A percentile compares a stretch with the other conserved stretches of the same genome.
Evolutionary conservation across 192 early-diverging fungal species (phyloP).

Genomic region (Rhizoclosmatium globosum): DNA sequence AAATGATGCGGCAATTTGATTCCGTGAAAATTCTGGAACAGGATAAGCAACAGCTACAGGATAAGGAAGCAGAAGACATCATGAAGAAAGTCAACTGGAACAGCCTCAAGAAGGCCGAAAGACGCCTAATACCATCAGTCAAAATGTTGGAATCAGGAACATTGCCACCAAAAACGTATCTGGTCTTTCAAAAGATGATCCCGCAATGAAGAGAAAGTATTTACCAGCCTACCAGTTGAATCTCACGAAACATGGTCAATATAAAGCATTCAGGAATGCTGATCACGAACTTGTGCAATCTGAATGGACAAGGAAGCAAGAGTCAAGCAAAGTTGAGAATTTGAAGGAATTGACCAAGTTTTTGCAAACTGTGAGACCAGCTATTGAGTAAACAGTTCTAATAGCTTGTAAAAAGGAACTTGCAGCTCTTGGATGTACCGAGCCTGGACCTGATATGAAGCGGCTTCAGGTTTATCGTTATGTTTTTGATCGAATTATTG

Average conservation of each 20-base stretch:
- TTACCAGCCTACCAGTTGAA: constrained; percentile 41
- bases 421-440: constrained; percentile 35
- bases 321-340: constrained; percentile 40
- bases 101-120: constrained; percentile 6
- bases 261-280: constrained; percentile 35
- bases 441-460: constrained; percentile 43
- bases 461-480: constrained; percentile 53
- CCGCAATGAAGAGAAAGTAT: constrained; percentile 27
- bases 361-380: constrained; percentile 36
- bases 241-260: constrained; percentile 45
- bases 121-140: constrained; percentile 3
- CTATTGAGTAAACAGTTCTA: background rate
- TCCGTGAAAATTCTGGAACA: constrained; percentile 38
- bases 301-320: constrained; percentile 34
- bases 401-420: constrained; percentile 40
- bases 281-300: constrained; percentile 41
- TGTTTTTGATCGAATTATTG: constrained; percentile 54
- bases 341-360: constrained; percentile 42
- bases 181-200: constrained; percentile 1
- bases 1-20: constrained; percentile 51
- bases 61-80: background rate
- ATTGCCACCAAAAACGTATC: background rate
- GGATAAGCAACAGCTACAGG: constrained; percentile 5
- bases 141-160: background rate
- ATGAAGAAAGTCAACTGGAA: background rate